Evolutionary conservation across 2,329 filamentous ascomycete genomes (phyloP), one percentile per base, ranked within the genome.

Genomic region (Tolypocladium tropicale): DNA sequence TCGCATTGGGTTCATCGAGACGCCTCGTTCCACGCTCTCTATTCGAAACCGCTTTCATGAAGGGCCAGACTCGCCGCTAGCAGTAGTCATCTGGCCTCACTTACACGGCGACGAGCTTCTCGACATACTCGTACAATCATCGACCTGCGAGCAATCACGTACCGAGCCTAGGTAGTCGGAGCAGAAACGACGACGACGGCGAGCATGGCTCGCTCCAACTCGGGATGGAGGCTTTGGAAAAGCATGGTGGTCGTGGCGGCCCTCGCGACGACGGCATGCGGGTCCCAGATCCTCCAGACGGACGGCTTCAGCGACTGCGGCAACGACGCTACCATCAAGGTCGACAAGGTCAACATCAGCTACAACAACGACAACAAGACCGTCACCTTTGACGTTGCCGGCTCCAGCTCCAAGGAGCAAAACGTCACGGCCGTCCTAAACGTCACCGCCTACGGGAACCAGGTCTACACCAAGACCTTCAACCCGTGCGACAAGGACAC

Each of bases 361-460:
- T 97, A 95, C 74, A 83, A 95, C 76, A 85, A 86, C 61, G 78
- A 80, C 57, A 84, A 85, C 58, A 85, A 88, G 68, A 81, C 80
- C 52, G 80, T 97, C 59, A 81, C 75, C 4, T 97, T 96, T 72
- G 85, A 97, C 68, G 82, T 96, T 25, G 83, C 85, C 36, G 94
- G 93, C 59, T 84, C 81, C 58, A 96, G 89, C 68, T 72, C 73
- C 55, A 82, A 81, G 68, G 72, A 80, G 62, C 90, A 94, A 70
- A 92, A 96, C 62, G 90, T 97, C 58, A 88, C 81, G 55, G 92
- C 90, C 16, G 75, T 74, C 3, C 76, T 97, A 57, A 79, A 82
- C 25, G 88, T 96, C 41, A 87, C 80, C 30, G 93, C 93, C 10
- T 97, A 97, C 67, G 94, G 94, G 58, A 83, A 82, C 57, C 72